phyloP scores from a whole-genome alignment of 164 flowering plant genomes.

The Stephania yunnanensis region DNA sequence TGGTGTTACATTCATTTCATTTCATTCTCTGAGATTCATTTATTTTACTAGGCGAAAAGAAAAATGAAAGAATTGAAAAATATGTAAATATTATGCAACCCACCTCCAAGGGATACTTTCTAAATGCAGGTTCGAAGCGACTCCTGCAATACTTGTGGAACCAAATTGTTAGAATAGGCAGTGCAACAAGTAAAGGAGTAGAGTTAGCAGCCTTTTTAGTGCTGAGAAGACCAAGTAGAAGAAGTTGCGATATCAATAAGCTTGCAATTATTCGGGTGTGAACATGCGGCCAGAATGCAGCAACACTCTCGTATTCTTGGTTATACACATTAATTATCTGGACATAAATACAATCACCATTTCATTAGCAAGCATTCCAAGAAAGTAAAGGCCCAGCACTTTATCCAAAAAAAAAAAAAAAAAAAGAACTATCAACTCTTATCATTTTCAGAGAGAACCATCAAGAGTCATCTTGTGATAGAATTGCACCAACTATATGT shows the following conservation, averaged over 20 bases:
- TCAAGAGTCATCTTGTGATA: no score
- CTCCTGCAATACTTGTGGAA: slow-evolving; percentile 86
- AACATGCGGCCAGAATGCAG: slow-evolving; percentile 96
- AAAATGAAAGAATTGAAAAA: neutral
- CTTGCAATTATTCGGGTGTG: slow-evolving; percentile 83
- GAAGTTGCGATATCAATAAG: slow-evolving; percentile 81
- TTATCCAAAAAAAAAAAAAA: neutral
- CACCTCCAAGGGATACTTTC: slow-evolving; percentile 90
- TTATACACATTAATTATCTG: slow-evolving; percentile 93
- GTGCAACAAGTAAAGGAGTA: slow-evolving; percentile 68
- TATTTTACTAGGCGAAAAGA: neutral
- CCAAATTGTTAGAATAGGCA: slow-evolving; percentile 69
- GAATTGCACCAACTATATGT: neutral
- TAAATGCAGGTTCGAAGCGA: slow-evolving; percentile 94
- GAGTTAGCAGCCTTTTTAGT: slow-evolving; percentile 88
- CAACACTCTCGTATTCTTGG: slow-evolving; percentile 87
- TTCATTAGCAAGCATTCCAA: neutral
- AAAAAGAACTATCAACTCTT: neutral
- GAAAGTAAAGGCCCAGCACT: neutral
- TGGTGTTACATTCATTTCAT: neutral
- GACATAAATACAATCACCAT: neutral
- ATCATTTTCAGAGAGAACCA: no score
- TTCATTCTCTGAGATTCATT: neutral
- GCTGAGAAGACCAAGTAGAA: slow-evolving; percentile 79
- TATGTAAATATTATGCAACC: slow-evolving; percentile 3